Evolutionary conservation across 1,284 basidiomycete genomes (phyloP), one percentile per base, ranked within the genome.

Genomic region (Ceratobasidium sp.): DNA sequence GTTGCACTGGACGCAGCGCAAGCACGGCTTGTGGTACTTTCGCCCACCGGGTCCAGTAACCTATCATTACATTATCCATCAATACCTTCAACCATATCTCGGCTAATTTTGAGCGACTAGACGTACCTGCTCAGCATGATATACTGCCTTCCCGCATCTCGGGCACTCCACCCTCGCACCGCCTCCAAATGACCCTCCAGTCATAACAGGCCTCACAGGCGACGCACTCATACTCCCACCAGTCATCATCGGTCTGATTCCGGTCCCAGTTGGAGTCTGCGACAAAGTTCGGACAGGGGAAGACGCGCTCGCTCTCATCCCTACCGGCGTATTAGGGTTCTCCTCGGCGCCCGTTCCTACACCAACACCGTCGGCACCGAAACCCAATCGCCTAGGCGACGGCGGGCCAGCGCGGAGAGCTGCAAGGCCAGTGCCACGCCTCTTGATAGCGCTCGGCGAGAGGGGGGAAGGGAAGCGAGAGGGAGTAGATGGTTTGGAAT

Each of bases 11-110:
- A 85, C 86, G 79, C 92, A 94, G 24, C 92, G 84, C 76, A 94
- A 81, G 79, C 93, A 94, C n/a, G 82, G 84, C 80, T 92, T 93
- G 77, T 94, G 92, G 81, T 85, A 94, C 45, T 89, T 91, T 84
- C 92, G 90, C 19, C 91, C 90, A 2, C 91, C 86, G 1, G 69
- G 69, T 33, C 69, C 69, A 19, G 47, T 72, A 50, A 92, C 92
- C 82, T 92, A 92, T 88, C 89, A 91, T 73, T 3, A 41, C 11
- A 41, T 5, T 41, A 50, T n/a, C n/a, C 27, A 24, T 69, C 54
- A 64, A 69, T 2, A n/a, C 56, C 14, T 44, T n/a, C 36, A n/a
- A n/a, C 36, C 11, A 67, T 54, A 69, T 27, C 24, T 14, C 48
- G 14, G n/a, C n/a, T n/a, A 36, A 63, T 51, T 27, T 8, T 45